Percentiles rank a stretch among this genome's conserved stretches.
Conservation (phyloP, 73 alveolate genomes). For the Paramecium tetraurelia region DNA sequence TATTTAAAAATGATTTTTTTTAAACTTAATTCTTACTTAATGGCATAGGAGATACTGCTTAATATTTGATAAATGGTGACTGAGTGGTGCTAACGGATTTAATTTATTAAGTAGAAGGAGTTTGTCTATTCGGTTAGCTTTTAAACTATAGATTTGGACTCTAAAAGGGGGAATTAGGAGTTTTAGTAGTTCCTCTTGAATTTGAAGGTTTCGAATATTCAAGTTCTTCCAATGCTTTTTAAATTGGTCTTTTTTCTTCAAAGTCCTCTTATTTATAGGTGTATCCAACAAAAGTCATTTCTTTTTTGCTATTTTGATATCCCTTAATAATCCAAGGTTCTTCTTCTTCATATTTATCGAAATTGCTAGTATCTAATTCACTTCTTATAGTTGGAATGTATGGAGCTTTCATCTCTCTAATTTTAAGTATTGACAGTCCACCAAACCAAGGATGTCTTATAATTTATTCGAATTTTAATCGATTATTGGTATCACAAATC, state of each 20-base stretch:
- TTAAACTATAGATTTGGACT: not conserved
- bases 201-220: constrained; percentile 37
- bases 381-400: constrained; percentile 75
- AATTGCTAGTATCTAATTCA: constrained; percentile 73
- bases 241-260: constrained; percentile 59
- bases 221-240: constrained; percentile 54
- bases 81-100: not conserved
- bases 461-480: constrained; percentile 81
- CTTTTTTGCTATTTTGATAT: constrained; percentile 34
- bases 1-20: not conserved
- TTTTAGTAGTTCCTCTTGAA: not conserved
- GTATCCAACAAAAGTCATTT: constrained; percentile 72
- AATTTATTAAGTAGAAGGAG: not conserved
- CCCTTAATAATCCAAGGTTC: constrained; percentile 75
- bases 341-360: constrained; percentile 82
- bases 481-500: constrained; percentile 78
- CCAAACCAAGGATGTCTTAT: constrained; percentile 84
- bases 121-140: not conserved
- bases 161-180: not conserved
- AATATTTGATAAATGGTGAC: not conserved
- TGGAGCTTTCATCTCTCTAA: constrained; percentile 74
- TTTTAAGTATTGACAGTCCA: constrained; percentile 73
- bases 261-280: constrained; percentile 77
- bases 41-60: constrained; percentile 8
- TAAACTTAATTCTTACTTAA: not conserved